Percentiles rank a stretch among this genome's conserved stretches.
These are phyloP conservation scores for Termitomyces sp. DNA, from an alignment of 768 basidiomycete genomes.

Conservation along the genomic window DNA sequence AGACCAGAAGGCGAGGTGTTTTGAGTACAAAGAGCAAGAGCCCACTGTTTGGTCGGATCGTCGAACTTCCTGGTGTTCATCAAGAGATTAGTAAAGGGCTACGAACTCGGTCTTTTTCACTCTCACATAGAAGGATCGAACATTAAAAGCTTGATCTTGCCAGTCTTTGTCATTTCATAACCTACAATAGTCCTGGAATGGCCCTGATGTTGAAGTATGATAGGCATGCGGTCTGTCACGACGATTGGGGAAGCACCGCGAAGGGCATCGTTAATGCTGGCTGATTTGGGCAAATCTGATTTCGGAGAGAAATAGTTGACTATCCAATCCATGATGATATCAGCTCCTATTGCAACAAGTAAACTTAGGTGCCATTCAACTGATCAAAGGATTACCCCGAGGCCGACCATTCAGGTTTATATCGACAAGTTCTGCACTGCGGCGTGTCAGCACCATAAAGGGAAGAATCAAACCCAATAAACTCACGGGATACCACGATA, in stretches of 20 bases:
- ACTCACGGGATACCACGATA: conserved; percentile 79
- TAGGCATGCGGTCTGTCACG: conserved; percentile 63
- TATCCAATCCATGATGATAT: conserved; percentile 62
- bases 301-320: conserved; percentile 58
- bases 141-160: conserved; percentile 55
- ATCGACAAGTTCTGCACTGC: conserved; percentile 59
- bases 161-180: conserved; percentile 61
- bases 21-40: conserved; percentile 4
- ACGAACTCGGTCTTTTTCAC: background rate
- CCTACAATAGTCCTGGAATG: conserved; percentile 89
- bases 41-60: conserved; percentile 2
- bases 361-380: background rate
- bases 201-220: conserved; percentile 78
- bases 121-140: conserved; percentile 74
- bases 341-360: conserved; percentile 26
- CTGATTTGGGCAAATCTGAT: conserved; percentile 15
- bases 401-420: conserved; percentile 42
- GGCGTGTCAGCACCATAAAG: background rate
- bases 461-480: conserved; percentile 1
- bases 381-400: conserved; percentile 30
- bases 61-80: conserved; percentile 10
- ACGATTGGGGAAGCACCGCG: conserved; percentile 44
- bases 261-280: conserved; percentile 48
- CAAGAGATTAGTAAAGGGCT: background rate
- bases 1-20: background rate